Evolutionary conservation across 495 filamentous ascomycete genomes (phyloP), one percentile per base, ranked within the genome.

Genomic region (Talaromyces nanjingensis): DNA sequence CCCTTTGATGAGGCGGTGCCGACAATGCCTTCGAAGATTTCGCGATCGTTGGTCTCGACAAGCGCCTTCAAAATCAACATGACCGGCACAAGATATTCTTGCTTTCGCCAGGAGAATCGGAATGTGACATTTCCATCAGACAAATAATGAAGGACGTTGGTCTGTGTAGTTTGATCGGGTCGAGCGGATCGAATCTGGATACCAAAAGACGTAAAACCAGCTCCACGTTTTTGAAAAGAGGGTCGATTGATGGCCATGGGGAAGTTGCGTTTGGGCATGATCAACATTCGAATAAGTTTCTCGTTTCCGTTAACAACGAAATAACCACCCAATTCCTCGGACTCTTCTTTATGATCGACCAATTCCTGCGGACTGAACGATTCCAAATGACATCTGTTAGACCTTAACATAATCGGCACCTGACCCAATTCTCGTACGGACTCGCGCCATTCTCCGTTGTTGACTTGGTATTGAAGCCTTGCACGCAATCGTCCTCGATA

Each of bases 11-110:
- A 83, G 42, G 86, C 81, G 24, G 80, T 75, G 52, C 91, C 92
- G 20, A 96, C 87, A 37, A 98, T 77, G 18, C 86, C 88, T 74
- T 98, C 93, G 67, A 93, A 98, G 56, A 98, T 94, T 70, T 96
- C 92, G 59, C 91, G 86, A 67, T 98, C 94, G 68, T 96, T 98
- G 12, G 94, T 98, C 74, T 98, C 93, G 20, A 92, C 84, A 53
- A 98, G 83, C 2, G 94, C 94, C 78, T 97, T 98, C 65, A 98
- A 75, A 14, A 97, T 85, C 94, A 98, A 97, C 84, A 97, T 87
- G 64, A 91, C 90, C 18, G 94, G 94, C 14, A 98, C 83, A 24
- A 97, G 83, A 71, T 89, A 98, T 76, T 98, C 94, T 66, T 91
- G 91, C 81, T 98, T 98, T 66, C 93, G 83, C 94, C 94, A 98